These are phyloP conservation scores for Ensete glaucum DNA, from an alignment of 176 grass and related monocot genomes.

Conservation along the genomic window DNA sequence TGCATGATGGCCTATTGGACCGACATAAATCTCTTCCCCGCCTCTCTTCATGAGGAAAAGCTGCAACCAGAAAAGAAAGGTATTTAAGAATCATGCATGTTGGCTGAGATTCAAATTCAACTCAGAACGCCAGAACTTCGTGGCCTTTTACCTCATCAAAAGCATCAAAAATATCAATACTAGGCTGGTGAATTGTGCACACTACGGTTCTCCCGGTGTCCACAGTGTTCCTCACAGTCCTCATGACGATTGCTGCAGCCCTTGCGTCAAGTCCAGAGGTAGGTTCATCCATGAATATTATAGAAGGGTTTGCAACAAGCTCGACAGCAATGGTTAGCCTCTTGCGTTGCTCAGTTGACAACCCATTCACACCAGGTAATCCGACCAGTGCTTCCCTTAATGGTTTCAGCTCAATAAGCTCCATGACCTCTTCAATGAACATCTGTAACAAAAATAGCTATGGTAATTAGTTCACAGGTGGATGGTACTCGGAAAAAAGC, in stretches of 20 bases:
- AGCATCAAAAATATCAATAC: conserved; percentile 91
- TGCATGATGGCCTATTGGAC: conserved; percentile 58
- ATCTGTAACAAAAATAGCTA: conserved; percentile 23
- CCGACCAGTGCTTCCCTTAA: conserved; percentile 52
- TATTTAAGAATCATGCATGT: background rate
- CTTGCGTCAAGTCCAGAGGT: conserved; percentile 80
- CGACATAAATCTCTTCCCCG: conserved; percentile 82
- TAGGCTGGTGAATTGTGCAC: conserved; percentile 88
- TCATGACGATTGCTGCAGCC: conserved; percentile 82
- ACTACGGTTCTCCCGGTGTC: conserved; percentile 75
- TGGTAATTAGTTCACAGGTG: background rate
- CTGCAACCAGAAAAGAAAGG: conserved; percentile 31
- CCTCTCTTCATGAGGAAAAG: conserved; percentile 77
- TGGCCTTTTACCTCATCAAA: conserved; percentile 58
- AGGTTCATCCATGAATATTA: conserved; percentile 83
- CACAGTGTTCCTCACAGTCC: conserved; percentile 70
- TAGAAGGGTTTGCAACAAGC: conserved; percentile 77
- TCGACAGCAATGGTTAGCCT: conserved; percentile 78
- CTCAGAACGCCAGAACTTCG: background rate
- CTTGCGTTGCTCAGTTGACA: conserved; percentile 78
- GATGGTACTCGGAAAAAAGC: background rate
- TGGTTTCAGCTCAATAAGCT: conserved; percentile 63
- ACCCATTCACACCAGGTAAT: conserved; percentile 60
- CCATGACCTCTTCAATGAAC: conserved; percentile 80
- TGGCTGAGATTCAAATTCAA: background rate